Conservation (phyloP, 2,329 filamentous ascomycete species). For the Calonectria fujianensis region DNA sequence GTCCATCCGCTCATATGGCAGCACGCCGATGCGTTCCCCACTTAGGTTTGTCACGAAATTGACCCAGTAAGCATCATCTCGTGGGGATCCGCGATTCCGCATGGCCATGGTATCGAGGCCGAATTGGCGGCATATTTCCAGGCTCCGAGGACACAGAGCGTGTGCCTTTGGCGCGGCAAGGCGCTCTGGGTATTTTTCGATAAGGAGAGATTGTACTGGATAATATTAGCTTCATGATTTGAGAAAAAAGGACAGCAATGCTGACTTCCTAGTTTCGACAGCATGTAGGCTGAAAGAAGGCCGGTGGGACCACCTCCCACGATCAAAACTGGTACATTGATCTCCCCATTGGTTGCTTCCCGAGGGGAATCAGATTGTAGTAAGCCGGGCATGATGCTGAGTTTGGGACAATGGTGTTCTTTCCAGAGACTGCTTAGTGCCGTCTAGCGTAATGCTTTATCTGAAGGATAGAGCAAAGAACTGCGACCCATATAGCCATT, state of each 20-base stretch:
- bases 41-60: slow-evolving; percentile 37
- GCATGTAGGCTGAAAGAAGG: slow-evolving; percentile 37
- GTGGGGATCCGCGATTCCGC: slow-evolving; percentile 27
- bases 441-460: background rate
- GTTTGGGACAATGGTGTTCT: background rate
- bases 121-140: slow-evolving; percentile 39
- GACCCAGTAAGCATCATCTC: slow-evolving; percentile 36
- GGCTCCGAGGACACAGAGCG: slow-evolving; percentile 32
- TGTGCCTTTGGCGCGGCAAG: slow-evolving; percentile 38
- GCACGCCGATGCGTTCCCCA: slow-evolving; percentile 34
- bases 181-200: slow-evolving; percentile 35
- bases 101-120: slow-evolving; percentile 32
- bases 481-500: background rate
- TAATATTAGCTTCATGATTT: background rate
- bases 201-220: slow-evolving; percentile 34
- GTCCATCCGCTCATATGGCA: slow-evolving; percentile 39
- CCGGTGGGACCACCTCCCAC: slow-evolving; percentile 33
- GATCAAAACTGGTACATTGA: slow-evolving; percentile 32
- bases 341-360: background rate
- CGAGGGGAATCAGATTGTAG: background rate
- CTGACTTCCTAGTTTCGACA: slow-evolving; percentile 36
- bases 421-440: background rate
- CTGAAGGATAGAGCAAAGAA: background rate
- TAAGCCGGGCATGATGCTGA: slow-evolving; percentile 19
- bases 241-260: no score